A percentile compares a stretch with the other conserved stretches of the same genome.
phyloP scores from a whole-genome alignment of 495 filamentous ascomycete genomes.

The Talaromyces trachyspermus region DNA sequence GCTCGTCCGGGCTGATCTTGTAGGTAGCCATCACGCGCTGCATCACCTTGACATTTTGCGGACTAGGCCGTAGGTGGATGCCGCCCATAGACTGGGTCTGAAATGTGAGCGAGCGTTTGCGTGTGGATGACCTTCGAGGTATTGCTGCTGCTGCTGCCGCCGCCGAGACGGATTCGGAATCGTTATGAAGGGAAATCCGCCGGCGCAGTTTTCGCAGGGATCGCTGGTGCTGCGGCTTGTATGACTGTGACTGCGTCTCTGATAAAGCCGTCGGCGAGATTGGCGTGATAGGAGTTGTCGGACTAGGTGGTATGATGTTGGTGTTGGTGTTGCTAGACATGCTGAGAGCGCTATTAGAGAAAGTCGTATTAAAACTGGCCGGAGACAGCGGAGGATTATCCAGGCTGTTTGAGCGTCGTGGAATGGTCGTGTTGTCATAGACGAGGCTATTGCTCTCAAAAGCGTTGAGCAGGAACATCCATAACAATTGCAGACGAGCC shows the following conservation, averaged over 20 bases:
- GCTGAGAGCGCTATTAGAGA: conserved; percentile 30
- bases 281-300: conserved; percentile 10
- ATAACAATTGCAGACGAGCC: conserved; percentile 73
- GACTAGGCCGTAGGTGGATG: conserved; percentile 10
- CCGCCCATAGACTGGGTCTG: conserved; percentile 17
- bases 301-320: conserved; percentile 5
- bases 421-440: conserved; percentile 13
- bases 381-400: conserved; percentile 44
- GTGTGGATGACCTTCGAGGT: conserved; percentile 4
- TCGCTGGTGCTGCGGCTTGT: conserved; percentile 11
- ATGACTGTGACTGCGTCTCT: neutral
- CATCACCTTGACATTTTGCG: conserved; percentile 58
- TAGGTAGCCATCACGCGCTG: conserved; percentile 62
- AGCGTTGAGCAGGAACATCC: conserved; percentile 65
- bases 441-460: conserved; percentile 47
- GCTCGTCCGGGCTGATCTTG: conserved; percentile 56
- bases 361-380: conserved; percentile 57
- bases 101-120: conserved; percentile 5
- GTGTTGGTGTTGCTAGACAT: conserved; percentile 69
- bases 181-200: conserved; percentile 18
- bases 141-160: neutral
- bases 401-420: conserved; percentile 16
- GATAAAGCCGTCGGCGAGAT: neutral
- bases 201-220: conserved; percentile 5
- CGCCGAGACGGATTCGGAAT: no score